Percentiles rank a stretch among this genome's conserved stretches.
phyloP scores from a whole-genome alignment of 805 yeast genomes.

The Candida nemodendra region DNA sequence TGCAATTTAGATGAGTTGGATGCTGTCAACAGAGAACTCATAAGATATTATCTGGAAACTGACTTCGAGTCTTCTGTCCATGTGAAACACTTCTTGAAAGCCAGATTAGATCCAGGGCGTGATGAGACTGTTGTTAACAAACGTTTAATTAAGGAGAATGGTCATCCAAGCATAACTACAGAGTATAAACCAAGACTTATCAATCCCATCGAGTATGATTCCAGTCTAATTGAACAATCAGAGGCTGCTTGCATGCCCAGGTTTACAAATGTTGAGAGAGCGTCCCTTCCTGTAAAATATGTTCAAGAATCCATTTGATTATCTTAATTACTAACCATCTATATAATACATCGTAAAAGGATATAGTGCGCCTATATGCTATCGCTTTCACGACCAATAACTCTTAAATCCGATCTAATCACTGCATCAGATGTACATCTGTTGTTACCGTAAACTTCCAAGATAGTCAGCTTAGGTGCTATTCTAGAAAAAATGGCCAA shows the following conservation, averaged over 20 bases:
- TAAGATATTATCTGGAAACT: slow-evolving; percentile 29
- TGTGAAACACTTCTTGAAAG: slow-evolving; percentile 32
- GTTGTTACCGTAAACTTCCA: slow-evolving; percentile 83
- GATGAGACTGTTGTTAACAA: slow-evolving; percentile 31
- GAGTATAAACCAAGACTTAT: slow-evolving; percentile 44
- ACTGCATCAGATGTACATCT: slow-evolving; percentile 57
- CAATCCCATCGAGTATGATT: slow-evolving; percentile 36
- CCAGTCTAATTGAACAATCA: slow-evolving; percentile 12
- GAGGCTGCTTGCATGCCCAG: slow-evolving; percentile 47
- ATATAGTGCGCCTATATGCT: slow-evolving; percentile 39
- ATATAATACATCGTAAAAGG: neutral
- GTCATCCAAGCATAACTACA: slow-evolving; percentile 35
- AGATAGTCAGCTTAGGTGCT: slow-evolving; percentile 59
- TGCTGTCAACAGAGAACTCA: slow-evolving; percentile 22
- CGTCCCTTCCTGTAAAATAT: slow-evolving; percentile 46
- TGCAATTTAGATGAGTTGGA: slow-evolving; percentile 21
- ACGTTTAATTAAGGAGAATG: slow-evolving; percentile 31
- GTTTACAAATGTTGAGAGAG: slow-evolving; percentile 65
- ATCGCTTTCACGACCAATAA: slow-evolving; percentile 77
- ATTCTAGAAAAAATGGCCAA: slow-evolving; percentile 55
- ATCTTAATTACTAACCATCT: slow-evolving; percentile 1
- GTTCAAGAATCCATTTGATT: slow-evolving; percentile 25
- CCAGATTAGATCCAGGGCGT: slow-evolving; percentile 28
- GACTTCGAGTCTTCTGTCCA: slow-evolving; percentile 33
- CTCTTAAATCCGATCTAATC: slow-evolving; percentile 51